These are phyloP conservation scores for Daldinia bambusicola DNA, from an alignment of 495 filamentous ascomycete genomes.

Conservation along the genomic window DNA sequence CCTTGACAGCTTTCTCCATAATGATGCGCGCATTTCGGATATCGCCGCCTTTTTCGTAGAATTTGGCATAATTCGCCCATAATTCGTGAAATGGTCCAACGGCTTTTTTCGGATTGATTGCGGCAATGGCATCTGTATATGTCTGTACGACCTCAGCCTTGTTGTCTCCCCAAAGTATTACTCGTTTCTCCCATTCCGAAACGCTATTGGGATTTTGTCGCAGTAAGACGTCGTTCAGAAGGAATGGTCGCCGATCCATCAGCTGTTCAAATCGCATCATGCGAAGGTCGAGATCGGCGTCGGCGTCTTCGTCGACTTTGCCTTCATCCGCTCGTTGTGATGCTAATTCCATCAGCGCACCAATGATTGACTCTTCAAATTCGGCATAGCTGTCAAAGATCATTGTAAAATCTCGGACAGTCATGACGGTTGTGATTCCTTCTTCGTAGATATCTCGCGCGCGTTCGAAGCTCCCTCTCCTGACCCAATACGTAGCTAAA, in stretches of 20 bases:
- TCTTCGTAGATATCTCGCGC: constrained; percentile 96
- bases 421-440: constrained; percentile 98
- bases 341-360: constrained; percentile 87
- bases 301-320: constrained; percentile 82
- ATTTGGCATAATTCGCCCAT: constrained; percentile 97
- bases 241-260: constrained; percentile 96
- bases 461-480: constrained; percentile 85
- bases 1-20: constrained; percentile 97
- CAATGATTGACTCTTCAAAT: constrained; percentile 96
- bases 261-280: constrained; percentile 99
- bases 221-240: constrained; percentile 95
- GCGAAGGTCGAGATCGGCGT: constrained; percentile 95
- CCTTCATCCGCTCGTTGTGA: constrained; percentile 84
- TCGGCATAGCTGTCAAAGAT: constrained; percentile 97
- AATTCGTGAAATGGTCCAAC: constrained; percentile 93
- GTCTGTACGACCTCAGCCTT: constrained; percentile 91
- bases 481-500: constrained; percentile 96
- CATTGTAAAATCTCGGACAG: constrained; percentile 96
- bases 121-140: constrained; percentile 92
- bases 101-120: constrained; percentile 94
- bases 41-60: constrained; percentile 92
- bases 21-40: constrained; percentile 87
- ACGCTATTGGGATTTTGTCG: constrained; percentile 98
- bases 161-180: constrained; percentile 95
- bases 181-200: constrained; percentile 95